Percentiles rank a stretch among this genome's conserved stretches.
Evolutionary conservation across 208 protist genomes (phyloP).

Genomic region (Perkinsela sp.): DNA sequence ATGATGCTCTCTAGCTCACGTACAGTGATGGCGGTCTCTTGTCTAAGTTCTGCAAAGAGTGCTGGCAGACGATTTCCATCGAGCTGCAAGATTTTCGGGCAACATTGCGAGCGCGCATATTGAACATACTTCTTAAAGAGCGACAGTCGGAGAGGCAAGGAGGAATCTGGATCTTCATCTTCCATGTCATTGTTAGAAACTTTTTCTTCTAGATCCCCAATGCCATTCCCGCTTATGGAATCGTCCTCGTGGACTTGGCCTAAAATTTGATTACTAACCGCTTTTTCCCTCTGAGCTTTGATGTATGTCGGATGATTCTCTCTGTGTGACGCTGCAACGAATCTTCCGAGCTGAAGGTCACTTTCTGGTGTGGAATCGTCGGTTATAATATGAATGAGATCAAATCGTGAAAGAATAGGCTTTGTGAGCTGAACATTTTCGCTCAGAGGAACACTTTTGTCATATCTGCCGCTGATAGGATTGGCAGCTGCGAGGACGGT

Average conservation of each 20-base stretch:
- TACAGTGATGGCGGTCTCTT: slow-evolving; percentile 84
- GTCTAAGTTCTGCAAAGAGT: slow-evolving; percentile 85
- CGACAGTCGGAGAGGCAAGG: slow-evolving; percentile 64
- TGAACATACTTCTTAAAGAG: slow-evolving; percentile 91
- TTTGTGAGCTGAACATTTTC: slow-evolving; percentile 93
- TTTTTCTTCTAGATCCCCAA: neutral
- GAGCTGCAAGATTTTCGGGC: slow-evolving; percentile 65
- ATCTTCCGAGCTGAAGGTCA: slow-evolving; percentile 74
- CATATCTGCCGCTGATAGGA: slow-evolving; percentile 85
- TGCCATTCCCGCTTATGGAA: neutral
- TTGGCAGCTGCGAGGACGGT: slow-evolving; percentile 96
- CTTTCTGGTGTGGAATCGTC: slow-evolving; percentile 81
- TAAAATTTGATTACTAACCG: neutral
- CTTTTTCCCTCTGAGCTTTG: neutral
- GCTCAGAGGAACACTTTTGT: slow-evolving; percentile 71
- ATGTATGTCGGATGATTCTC: slow-evolving; percentile 36
- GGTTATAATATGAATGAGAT: slow-evolving; percentile 67
- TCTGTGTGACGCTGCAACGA: slow-evolving; percentile 82
- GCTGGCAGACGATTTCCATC: slow-evolving; percentile 70
- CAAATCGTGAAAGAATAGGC: slow-evolving; percentile 97
- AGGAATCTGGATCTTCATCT: slow-evolving; percentile 44
- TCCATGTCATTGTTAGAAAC: slow-evolving; percentile 11
- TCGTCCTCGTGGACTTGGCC: neutral
- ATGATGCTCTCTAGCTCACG: slow-evolving; percentile 95
- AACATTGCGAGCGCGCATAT: slow-evolving; percentile 72